Conservation (phyloP, 2,329 filamentous ascomycete species). For the Magnaporthiopsis poae region DNA sequence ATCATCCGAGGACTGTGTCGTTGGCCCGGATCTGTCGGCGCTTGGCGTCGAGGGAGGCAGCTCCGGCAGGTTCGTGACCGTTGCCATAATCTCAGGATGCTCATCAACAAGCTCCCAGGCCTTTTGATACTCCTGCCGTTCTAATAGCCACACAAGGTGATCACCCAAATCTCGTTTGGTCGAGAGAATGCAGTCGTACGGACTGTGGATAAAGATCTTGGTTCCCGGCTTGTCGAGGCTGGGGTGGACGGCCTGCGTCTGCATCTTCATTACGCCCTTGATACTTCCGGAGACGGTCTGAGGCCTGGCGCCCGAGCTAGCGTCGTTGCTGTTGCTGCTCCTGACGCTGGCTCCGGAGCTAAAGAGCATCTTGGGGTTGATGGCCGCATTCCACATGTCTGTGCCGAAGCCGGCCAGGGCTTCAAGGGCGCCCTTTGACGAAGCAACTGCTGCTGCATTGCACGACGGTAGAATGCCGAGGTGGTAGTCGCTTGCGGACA, state of each 20-base stretch:
- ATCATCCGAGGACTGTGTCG: slow-evolving; percentile 38
- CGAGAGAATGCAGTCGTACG: slow-evolving; percentile 89
- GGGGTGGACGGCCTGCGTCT: slow-evolving; percentile 36
- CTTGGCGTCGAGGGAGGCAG: slow-evolving; percentile 29
- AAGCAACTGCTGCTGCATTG: slow-evolving; percentile 53
- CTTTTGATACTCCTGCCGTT: slow-evolving; percentile 68
- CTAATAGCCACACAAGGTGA: slow-evolving; percentile 75
- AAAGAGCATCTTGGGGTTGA: slow-evolving; percentile 79
- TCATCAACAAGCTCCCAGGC: slow-evolving; percentile 85
- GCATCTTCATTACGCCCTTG: slow-evolving; percentile 19
- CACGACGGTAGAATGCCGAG: slow-evolving; percentile 70
- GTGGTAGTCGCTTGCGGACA: slow-evolving; percentile 87
- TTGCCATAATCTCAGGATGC: slow-evolving; percentile 62
- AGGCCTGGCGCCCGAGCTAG: slow-evolving; percentile 38
- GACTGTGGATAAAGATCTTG: slow-evolving; percentile 87
- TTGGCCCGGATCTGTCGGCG: slow-evolving; percentile 26
- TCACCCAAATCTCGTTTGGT: slow-evolving; percentile 79
- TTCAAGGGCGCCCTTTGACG: slow-evolving; percentile 65
- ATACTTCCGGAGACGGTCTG: slow-evolving; percentile 28
- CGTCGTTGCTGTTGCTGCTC: slow-evolving; percentile 52
- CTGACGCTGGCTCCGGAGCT: slow-evolving; percentile 72
- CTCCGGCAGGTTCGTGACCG: slow-evolving; percentile 31
- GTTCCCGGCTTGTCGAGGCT: slow-evolving; percentile 45
- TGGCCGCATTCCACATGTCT: slow-evolving; percentile 82
- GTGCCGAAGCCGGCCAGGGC: slow-evolving; percentile 60